Conservation (phyloP, 352 stramenopile genomes). For the Globisporangium middletonii region DNA sequence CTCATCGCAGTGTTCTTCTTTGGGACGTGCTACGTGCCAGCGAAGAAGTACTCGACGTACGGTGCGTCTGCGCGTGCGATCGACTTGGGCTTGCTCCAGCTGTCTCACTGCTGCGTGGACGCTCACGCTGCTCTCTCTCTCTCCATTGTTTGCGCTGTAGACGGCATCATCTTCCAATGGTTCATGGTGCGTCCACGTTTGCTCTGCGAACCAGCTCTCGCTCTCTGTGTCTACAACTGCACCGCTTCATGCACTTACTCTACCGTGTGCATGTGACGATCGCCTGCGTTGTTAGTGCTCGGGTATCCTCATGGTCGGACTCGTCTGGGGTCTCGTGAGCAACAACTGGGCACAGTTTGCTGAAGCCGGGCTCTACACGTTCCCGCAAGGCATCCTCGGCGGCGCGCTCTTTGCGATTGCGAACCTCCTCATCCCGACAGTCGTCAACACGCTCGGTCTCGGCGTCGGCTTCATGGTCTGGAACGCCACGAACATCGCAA, state of each 20-base stretch:
- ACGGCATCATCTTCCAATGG: constrained; percentile 87
- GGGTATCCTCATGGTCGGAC: constrained; percentile 74
- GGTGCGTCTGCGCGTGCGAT: constrained; percentile 24
- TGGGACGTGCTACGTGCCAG: constrained; percentile 78
- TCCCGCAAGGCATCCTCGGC: constrained; percentile 70
- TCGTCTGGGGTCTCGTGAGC: constrained; percentile 68
- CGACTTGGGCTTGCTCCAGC: no score
- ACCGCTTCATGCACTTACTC: not conserved
- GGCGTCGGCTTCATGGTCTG: constrained; percentile 84
- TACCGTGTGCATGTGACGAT: not conserved
- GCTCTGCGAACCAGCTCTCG: not conserved
- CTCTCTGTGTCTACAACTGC: not conserved
- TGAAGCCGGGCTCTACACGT: constrained; percentile 71
- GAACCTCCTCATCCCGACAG: constrained; percentile 79
- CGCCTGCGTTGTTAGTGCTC: constrained; percentile 45
- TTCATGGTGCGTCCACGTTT: constrained; percentile 58
- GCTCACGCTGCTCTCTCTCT: constrained; percentile 3
- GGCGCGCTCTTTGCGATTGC: constrained; percentile 71
- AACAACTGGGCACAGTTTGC: constrained; percentile 79
- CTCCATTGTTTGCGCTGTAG: constrained; percentile 17
- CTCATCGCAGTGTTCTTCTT: constrained; percentile 81
- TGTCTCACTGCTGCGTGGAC: not conserved
- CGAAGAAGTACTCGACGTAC: constrained; percentile 80
- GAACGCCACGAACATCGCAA: constrained; percentile 81
- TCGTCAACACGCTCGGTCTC: constrained; percentile 77